Percentiles rank a stretch among this genome's conserved stretches.
Evolutionary conservation across 176 grass and related monocot genomes (phyloP).

Genomic region (Chloris gayana): DNA sequence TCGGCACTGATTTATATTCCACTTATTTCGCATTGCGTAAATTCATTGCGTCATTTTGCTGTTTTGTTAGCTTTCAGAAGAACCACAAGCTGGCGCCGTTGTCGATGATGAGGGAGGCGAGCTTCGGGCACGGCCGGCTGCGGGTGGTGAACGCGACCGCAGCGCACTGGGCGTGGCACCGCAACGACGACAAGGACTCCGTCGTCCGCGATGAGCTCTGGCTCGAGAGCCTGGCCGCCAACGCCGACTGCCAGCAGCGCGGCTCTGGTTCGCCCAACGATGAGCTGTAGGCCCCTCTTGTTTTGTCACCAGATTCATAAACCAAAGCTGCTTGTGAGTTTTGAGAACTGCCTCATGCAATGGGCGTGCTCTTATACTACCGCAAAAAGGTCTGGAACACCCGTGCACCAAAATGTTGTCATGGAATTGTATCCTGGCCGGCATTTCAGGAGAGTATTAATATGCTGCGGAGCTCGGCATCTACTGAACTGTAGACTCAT

Average conservation of each 20-base stretch:
- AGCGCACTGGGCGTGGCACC: constrained; percentile 93
- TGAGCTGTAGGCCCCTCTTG: constrained; percentile 46
- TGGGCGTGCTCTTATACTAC: not conserved
- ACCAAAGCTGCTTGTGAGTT: too few relatives aligned
- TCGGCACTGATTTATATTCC: not conserved
- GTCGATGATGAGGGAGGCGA: constrained; percentile 68
- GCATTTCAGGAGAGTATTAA: too few relatives aligned
- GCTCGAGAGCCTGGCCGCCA: constrained; percentile 61
- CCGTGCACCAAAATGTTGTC: too few relatives aligned
- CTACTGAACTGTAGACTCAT: too few relatives aligned
- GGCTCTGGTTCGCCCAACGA: not conserved
- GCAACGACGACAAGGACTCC: constrained; percentile 73
- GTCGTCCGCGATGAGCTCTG: constrained; percentile 70
- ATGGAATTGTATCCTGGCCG: too few relatives aligned
- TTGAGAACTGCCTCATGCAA: not conserved
- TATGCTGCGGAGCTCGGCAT: too few relatives aligned
- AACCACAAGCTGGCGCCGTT: constrained; percentile 61
- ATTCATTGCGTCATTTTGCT: not conserved
- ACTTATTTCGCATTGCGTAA: not conserved
- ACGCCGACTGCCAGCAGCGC: constrained; percentile 27
- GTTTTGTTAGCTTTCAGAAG: constrained; percentile 62
- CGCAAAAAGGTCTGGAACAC: too few relatives aligned
- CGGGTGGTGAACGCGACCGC: constrained; percentile 63
- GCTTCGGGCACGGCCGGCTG: constrained; percentile 86
- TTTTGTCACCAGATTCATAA: not conserved